These are phyloP conservation scores for Helichrysum umbraculigerum DNA, from an alignment of 129 eudicot species.

Conservation along the genomic window DNA sequence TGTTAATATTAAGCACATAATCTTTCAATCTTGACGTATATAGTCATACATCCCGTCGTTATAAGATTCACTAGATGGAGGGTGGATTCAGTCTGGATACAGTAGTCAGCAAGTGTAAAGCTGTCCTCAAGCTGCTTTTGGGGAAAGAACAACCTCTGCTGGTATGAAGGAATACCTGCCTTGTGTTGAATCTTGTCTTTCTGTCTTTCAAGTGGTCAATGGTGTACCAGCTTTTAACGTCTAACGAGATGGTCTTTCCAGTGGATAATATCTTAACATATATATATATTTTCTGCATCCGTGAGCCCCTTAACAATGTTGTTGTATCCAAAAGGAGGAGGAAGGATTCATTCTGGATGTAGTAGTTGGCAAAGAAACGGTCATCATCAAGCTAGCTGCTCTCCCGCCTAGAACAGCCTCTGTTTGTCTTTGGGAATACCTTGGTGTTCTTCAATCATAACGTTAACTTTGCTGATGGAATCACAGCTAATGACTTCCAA, in stretches of 20 bases:
- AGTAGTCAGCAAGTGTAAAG: constrained; percentile 9
- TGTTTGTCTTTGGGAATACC: background rate
- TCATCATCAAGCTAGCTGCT: background rate
- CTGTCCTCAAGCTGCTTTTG: constrained; percentile 23
- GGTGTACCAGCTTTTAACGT: background rate
- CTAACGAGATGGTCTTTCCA: background rate
- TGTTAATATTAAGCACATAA: too few species aligned
- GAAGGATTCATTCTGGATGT: background rate
- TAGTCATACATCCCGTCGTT: too few species aligned
- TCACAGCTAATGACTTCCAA: background rate
- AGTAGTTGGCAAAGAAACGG: background rate
- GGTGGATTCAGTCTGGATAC: constrained; percentile 16
- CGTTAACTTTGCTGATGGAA: background rate
- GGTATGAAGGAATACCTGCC: background rate
- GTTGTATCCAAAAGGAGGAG: background rate
- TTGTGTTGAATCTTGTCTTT: too few species aligned
- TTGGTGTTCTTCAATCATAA: background rate
- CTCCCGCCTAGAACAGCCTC: background rate
- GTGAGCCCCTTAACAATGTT: too few species aligned
- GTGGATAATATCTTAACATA: background rate
- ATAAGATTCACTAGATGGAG: background rate
- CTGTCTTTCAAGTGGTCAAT: too few species aligned
- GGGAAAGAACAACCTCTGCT: constrained; percentile 9
- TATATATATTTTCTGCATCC: background rate
- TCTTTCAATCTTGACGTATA: too few species aligned